Conservation (phyloP, 495 filamentous ascomycete species). For the Xylaria grammica region DNA sequence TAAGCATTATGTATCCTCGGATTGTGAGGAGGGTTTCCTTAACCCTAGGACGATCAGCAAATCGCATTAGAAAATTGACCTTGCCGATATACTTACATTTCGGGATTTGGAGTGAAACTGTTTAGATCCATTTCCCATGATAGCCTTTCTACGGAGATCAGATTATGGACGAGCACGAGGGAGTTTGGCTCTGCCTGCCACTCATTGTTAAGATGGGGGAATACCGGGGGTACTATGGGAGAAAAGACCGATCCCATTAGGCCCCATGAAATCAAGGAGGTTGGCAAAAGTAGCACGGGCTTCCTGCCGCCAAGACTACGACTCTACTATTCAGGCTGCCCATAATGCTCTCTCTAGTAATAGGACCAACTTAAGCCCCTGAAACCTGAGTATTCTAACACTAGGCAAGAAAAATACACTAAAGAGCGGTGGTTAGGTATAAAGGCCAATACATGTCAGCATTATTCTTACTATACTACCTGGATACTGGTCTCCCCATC, state of each 20-base stretch:
- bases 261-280: no score
- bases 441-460: no score
- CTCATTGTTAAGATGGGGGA: neutral
- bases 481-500: no score
- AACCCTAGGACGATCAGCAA: slow-evolving; percentile 14
- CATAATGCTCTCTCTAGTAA: no score
- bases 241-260: no score
- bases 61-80: neutral
- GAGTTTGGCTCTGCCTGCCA: neutral
- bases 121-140: slow-evolving; percentile 20
- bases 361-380: no score
- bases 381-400: no score
- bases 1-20: neutral
- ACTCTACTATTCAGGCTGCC: neutral
- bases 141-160: neutral
- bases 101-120: slow-evolving; percentile 33
- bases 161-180: neutral
- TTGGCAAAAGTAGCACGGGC: no score
- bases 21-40: neutral
- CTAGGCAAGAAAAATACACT: no score
- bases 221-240: neutral
- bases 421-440: no score
- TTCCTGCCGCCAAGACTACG: neutral
- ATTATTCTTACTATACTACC: no score
- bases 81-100: slow-evolving; percentile 22